phyloP scores from a whole-genome alignment of 108 stramenopile genomes.

The Stephanodiscus triporus region DNA sequence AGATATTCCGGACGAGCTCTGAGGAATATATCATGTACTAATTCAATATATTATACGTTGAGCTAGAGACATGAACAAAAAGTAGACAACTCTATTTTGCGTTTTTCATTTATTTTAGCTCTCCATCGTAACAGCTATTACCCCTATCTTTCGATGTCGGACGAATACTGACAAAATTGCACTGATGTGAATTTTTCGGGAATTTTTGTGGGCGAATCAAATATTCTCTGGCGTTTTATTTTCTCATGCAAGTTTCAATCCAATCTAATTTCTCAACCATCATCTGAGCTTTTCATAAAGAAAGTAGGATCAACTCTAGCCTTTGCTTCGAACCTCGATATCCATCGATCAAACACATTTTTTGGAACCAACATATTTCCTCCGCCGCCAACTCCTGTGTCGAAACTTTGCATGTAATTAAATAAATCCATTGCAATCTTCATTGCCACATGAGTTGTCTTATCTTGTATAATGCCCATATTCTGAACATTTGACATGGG shows the following conservation, averaged over 20 bases:
- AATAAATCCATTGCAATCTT: conserved; percentile 85
- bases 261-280: background rate
- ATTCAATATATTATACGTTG: background rate
- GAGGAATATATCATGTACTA: background rate
- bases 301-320: conserved; percentile 80
- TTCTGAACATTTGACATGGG: conserved; percentile 70
- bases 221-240: background rate
- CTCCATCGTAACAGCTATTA: background rate
- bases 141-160: background rate
- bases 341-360: conserved; percentile 89
- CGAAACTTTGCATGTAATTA: conserved; percentile 81
- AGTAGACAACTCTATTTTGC: background rate
- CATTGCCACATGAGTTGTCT: conserved; percentile 75
- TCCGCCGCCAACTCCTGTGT: conserved; percentile 49
- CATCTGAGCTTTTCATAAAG: conserved; percentile 65
- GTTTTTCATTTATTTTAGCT: background rate
- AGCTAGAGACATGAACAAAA: background rate
- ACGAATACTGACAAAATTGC: background rate
- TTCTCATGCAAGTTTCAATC: background rate
- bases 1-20: conserved; percentile 74
- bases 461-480: conserved; percentile 45
- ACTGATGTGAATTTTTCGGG: background rate
- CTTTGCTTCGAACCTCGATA: conserved; percentile 76
- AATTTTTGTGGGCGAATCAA: background rate
- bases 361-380: conserved; percentile 77